Percentiles rank a stretch among this genome's conserved stretches.
These are phyloP conservation scores for Coprinopsis sp. DNA, from an alignment of 768 basidiomycete genomes.

Conservation along the genomic window DNA sequence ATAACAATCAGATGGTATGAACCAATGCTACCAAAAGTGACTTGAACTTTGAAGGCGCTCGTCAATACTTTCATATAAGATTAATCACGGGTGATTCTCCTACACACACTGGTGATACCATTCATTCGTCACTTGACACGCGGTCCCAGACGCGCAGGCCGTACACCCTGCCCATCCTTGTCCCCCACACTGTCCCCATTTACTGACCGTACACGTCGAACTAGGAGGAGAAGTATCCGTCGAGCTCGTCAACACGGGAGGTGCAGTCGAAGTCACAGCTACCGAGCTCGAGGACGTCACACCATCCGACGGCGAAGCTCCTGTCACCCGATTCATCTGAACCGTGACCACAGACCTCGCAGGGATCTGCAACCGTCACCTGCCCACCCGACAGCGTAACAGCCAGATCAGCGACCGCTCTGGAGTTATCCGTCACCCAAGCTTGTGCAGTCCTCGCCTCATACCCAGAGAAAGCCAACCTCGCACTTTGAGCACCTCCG, in stretches of 20 bases:
- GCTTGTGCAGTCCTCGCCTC: constrained; percentile 4
- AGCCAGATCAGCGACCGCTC: constrained; percentile 7
- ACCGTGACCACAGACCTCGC: constrained; percentile 12
- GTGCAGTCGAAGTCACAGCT: not conserved
- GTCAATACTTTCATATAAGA: no score
- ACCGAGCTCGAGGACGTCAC: no score
- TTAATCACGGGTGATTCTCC: no score
- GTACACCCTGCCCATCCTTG: constrained; percentile 1
- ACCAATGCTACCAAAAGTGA: no score
- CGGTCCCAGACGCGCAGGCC: not conserved
- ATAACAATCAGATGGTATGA: no score
- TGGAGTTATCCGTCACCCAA: constrained; percentile 11
- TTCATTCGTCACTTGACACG: no score
- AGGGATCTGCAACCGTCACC: constrained; percentile 10
- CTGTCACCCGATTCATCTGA: constrained; percentile 5
- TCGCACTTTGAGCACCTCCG: constrained; percentile 10
- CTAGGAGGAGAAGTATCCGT: not conserved
- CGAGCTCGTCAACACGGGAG: not conserved
- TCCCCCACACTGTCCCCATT: constrained; percentile 4
- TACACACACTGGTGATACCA: not conserved
- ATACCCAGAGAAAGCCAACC: constrained; percentile 9
- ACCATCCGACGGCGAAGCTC: not conserved
- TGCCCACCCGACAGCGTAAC: constrained; percentile 8
- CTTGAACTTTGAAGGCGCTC: no score
- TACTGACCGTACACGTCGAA: constrained; percentile 5